Evolutionary conservation across 2,329 filamentous ascomycete genomes (phyloP).

Genomic region (Colletotrichum gigasporum): DNA sequence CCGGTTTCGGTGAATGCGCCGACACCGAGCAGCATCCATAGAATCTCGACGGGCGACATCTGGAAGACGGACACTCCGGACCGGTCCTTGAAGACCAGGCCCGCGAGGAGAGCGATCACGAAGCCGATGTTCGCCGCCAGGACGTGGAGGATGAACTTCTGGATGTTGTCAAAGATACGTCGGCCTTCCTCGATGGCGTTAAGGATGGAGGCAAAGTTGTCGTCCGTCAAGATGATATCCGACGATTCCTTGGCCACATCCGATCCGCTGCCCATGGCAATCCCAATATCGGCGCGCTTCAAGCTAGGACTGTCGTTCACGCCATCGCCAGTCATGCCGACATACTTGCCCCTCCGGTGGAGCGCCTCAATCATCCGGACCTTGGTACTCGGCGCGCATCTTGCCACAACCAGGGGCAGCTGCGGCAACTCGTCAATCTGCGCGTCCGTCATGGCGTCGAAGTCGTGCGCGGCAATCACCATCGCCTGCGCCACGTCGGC

Average conservation of each 20-base stretch:
- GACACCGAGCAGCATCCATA: conserved; percentile 86
- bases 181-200: conserved; percentile 77
- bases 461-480: conserved; percentile 71
- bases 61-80: conserved; percentile 76
- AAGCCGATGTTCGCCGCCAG: conserved; percentile 78
- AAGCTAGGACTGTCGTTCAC: conserved; percentile 79
- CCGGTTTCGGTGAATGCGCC: conserved; percentile 81
- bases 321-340: conserved; percentile 69
- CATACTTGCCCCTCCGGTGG: conserved; percentile 67
- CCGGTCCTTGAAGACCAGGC: conserved; percentile 76
- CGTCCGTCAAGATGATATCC: conserved; percentile 76
- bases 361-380: conserved; percentile 79
- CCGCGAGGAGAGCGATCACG: conserved; percentile 74
- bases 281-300: conserved; percentile 76
- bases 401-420: conserved; percentile 73
- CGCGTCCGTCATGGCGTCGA: conserved; percentile 70
- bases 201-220: conserved; percentile 79
- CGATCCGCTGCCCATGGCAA: conserved; percentile 72
- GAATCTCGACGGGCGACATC: conserved; percentile 77
- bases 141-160: conserved; percentile 78
- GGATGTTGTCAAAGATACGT: conserved; percentile 79
- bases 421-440: conserved; percentile 72
- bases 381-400: conserved; percentile 76
- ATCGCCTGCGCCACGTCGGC: conserved; percentile 65
- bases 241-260: conserved; percentile 73